A percentile compares a stretch with the other conserved stretches of the same genome.
These are phyloP conservation scores for Verticillium nonalfalfae DNA, from an alignment of 2,329 filamentous ascomycete genomes.

Conservation along the genomic window DNA sequence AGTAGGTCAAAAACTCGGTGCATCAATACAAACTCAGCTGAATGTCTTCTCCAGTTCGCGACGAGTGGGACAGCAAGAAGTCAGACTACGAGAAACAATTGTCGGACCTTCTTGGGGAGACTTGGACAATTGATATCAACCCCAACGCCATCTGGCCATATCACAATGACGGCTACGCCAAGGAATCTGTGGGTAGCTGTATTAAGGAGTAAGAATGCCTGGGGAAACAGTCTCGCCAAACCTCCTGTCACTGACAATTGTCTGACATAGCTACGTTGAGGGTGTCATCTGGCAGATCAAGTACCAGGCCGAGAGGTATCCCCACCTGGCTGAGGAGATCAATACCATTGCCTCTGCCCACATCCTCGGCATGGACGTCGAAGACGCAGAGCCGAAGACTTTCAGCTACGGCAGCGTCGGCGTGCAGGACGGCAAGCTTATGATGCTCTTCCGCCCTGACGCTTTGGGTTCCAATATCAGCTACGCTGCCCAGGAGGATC, in stretches of 20 bases:
- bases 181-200: conserved; percentile 34
- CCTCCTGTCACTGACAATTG: not conserved
- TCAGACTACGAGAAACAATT: conserved; percentile 34
- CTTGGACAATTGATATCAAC: conserved; percentile 44
- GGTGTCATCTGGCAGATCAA: conserved; percentile 33
- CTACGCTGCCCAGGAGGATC: conserved; percentile 25
- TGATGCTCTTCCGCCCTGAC: conserved; percentile 37
- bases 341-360: conserved; percentile 38
- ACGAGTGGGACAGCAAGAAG: conserved; percentile 44
- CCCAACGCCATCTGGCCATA: conserved; percentile 41
- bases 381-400: conserved; percentile 26
- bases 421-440: conserved; percentile 37
- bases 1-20: conserved; percentile 22
- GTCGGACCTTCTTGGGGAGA: conserved; percentile 34
- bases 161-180: conserved; percentile 31
- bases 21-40: not conserved
- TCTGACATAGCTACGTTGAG: conserved; percentile 33
- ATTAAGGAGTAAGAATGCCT: conserved; percentile 26
- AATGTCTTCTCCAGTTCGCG: conserved; percentile 34
- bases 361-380: conserved; percentile 38
- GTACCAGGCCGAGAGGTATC: conserved; percentile 27
- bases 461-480: conserved; percentile 38
- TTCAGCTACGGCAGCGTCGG: conserved; percentile 37
- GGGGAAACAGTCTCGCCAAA: conserved; percentile 10
- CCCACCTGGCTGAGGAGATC: conserved; percentile 35